Conservation (phyloP, 148 eudicot genomes). For the Cornus suecica region DNA sequence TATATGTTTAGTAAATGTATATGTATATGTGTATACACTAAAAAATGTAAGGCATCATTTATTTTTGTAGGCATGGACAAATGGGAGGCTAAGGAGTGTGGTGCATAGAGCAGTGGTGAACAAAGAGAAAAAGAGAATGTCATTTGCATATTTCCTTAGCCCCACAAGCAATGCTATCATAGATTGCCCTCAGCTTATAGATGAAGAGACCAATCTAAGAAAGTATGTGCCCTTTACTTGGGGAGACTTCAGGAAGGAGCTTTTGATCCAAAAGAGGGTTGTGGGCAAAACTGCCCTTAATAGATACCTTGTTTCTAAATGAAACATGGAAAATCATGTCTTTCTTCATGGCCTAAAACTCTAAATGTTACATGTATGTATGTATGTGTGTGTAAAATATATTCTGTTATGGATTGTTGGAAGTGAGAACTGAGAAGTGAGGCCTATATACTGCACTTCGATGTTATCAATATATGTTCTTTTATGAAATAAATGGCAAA, state of each 20-base stretch:
- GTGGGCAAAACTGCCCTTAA: constrained; percentile 14
- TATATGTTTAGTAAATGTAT: no score
- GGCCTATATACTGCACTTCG: no score
- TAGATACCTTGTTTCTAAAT: constrained; percentile 12
- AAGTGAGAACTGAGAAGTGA: no score
- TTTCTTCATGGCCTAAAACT: no score
- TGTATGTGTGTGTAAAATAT: no score
- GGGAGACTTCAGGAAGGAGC: constrained; percentile 17
- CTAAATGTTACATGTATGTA: no score
- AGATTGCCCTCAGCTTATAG: constrained; percentile 11
- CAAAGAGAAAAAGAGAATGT: constrained; percentile 22
- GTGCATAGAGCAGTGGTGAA: constrained; percentile 31
- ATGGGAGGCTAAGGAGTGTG: constrained; percentile 26
- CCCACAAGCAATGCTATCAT: constrained; percentile 7
- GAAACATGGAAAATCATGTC: not conserved
- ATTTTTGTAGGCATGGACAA: constrained; percentile 25
- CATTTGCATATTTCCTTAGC: constrained; percentile 25
- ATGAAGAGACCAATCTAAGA: not conserved
- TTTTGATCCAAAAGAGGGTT: constrained; percentile 18
- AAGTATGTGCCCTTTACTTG: constrained; percentile 18
- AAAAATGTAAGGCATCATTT: no score
- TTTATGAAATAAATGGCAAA: no score
- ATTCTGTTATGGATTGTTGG: no score
- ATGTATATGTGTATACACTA: no score
- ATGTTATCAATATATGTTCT: no score